A percentile compares a stretch with the other conserved stretches of the same genome.
These are phyloP conservation scores for Peronospora farinosa DNA, from an alignment of 352 stramenopile species.

Conservation along the genomic window DNA sequence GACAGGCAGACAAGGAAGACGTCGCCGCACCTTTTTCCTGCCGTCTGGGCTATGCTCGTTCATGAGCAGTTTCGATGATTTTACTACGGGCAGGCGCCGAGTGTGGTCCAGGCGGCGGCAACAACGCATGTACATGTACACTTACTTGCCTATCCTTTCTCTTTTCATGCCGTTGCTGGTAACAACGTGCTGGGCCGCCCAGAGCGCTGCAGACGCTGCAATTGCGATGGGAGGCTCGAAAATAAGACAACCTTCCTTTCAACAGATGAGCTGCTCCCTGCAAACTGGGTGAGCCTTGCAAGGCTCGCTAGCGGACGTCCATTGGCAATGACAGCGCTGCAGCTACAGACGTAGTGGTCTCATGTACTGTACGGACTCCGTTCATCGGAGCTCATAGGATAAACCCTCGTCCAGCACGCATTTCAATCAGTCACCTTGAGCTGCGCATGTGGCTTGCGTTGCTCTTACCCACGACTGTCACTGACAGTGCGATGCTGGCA, in stretches of 20 bases:
- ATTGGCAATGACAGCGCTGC: not conserved
- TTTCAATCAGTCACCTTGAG: conserved; percentile 10
- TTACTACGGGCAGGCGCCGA: conserved; percentile 12
- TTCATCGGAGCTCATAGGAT: not conserved
- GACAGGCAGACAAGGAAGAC: conserved; percentile 10
- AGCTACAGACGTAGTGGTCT: not conserved
- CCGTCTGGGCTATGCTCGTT: conserved; percentile 17
- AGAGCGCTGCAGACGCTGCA: not conserved
- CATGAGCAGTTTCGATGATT: conserved; percentile 35
- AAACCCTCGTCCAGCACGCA: not conserved
- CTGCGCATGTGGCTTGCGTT: conserved; percentile 2
- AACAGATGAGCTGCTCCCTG: not conserved
- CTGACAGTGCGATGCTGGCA: conserved; percentile 20
- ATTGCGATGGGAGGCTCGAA: conserved; percentile 9
- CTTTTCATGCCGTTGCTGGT: conserved; percentile 5
- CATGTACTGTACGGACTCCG: not conserved
- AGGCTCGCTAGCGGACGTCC: not conserved
- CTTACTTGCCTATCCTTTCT: not conserved
- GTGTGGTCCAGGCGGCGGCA: conserved; percentile 1
- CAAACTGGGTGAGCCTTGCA: not conserved
- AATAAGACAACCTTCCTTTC: not conserved
- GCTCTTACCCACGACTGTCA: not conserved
- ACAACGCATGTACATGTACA: not conserved
- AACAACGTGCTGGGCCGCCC: conserved; percentile 3
- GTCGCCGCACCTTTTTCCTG: conserved; percentile 13